These are phyloP conservation scores for Penicillium angulare DNA, from an alignment of 495 filamentous ascomycete genomes.

Conservation along the genomic window DNA sequence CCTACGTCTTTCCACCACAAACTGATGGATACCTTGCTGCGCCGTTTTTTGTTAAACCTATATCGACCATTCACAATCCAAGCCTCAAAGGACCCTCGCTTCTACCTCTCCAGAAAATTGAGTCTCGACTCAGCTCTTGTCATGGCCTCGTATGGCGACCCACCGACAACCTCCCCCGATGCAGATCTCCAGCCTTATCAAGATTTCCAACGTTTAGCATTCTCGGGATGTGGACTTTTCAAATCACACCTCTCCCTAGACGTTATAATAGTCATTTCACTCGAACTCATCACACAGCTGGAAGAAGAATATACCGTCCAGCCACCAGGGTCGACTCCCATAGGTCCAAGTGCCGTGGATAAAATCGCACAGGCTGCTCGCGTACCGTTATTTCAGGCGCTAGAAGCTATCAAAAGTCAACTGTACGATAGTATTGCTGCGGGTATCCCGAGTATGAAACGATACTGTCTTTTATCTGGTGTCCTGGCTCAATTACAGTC, in stretches of 20 bases:
- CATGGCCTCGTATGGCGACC: slow-evolving; percentile 35
- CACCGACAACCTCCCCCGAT: slow-evolving; percentile 12
- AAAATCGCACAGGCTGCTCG: slow-evolving; percentile 14
- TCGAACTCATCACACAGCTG: slow-evolving; percentile 42
- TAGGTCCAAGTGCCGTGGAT: slow-evolving; percentile 1
- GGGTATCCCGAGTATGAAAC: slow-evolving; percentile 27
- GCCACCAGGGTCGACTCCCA: not conserved
- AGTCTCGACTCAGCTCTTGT: slow-evolving; percentile 43
- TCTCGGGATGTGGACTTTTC: slow-evolving; percentile 43
- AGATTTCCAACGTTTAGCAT: slow-evolving; percentile 24
- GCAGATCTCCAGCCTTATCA: slow-evolving; percentile 25
- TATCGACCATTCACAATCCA: slow-evolving; percentile 45
- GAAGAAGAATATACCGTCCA: slow-evolving; percentile 20
- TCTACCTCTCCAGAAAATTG: slow-evolving; percentile 49
- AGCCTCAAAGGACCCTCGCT: slow-evolving; percentile 41
- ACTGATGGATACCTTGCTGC: slow-evolving; percentile 34
- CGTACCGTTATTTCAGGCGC: slow-evolving; percentile 9
- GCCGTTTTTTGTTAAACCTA: slow-evolving; percentile 47
- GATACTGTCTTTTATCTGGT: slow-evolving; percentile 15
- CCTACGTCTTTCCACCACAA: slow-evolving; percentile 30
- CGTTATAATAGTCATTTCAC: slow-evolving; percentile 27
- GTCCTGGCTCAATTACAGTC: slow-evolving; percentile 16
- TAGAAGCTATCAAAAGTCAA: slow-evolving; percentile 15
- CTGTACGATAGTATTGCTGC: slow-evolving; percentile 13
- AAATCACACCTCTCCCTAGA: slow-evolving; percentile 33